Conservation (phyloP, 371 early-diverging fungal genomes). For the Cokeromyces recurvatus region DNA sequence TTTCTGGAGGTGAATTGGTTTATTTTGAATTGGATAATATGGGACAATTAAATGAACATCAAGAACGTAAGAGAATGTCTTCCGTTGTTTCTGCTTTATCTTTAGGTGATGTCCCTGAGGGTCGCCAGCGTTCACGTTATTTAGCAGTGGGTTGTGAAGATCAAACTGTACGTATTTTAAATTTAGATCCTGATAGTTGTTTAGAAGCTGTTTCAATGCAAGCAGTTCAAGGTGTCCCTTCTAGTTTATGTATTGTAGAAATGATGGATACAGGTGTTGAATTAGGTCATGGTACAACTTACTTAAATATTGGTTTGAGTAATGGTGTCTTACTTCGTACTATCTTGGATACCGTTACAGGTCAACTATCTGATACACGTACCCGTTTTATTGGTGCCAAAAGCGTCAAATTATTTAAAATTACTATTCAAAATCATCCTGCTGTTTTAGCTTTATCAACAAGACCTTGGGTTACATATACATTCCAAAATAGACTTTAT, state of each 20-base stretch:
- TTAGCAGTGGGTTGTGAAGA: constrained; percentile 92
- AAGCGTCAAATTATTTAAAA: constrained; percentile 73
- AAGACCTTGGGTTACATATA: constrained; percentile 90
- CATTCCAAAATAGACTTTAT: constrained; percentile 62
- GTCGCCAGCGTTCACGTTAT: constrained; percentile 74
- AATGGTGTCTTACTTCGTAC: constrained; percentile 92
- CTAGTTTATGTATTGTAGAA: constrained; percentile 64
- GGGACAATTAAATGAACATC: constrained; percentile 86
- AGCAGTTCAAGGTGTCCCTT: constrained; percentile 55
- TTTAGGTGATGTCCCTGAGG: constrained; percentile 79
- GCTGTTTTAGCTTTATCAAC: constrained; percentile 84
- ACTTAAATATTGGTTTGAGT: constrained; percentile 83
- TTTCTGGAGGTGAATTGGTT: constrained; percentile 80
- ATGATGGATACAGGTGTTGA: constrained; percentile 69
- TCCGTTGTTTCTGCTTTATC: constrained; percentile 72
- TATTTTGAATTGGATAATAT: constrained; percentile 91
- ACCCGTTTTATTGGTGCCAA: constrained; percentile 86
- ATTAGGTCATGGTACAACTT: constrained; percentile 63
- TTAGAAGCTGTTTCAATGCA: constrained; percentile 82
- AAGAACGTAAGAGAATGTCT: constrained; percentile 71
- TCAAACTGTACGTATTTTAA: constrained; percentile 85
- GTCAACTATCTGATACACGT: constrained; percentile 82
- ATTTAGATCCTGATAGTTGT: constrained; percentile 76
- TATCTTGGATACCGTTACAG: constrained; percentile 78
- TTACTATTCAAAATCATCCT: constrained; percentile 59